Conservation (phyloP, 2,329 filamentous ascomycete species). For the Neoscytalidium dimidiatum region DNA sequence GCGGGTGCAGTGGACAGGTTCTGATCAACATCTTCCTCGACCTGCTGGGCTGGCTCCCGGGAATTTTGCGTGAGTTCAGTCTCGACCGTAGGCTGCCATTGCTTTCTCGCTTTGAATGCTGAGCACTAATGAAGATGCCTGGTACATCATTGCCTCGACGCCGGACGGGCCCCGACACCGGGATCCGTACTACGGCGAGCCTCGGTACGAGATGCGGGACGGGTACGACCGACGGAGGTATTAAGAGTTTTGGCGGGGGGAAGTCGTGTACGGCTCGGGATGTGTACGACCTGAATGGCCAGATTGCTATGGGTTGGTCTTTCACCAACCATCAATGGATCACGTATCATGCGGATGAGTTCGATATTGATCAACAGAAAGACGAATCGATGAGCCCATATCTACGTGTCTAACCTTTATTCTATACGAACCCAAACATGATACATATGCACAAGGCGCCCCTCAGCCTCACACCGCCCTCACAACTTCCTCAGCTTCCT, state of each 20-base stretch:
- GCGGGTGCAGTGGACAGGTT: background rate
- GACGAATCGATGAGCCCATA: no score
- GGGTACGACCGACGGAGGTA: background rate
- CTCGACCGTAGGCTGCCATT: background rate
- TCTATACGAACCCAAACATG: no score
- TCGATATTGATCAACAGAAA: no score
- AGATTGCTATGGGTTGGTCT: no score
- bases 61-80: background rate
- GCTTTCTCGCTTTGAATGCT: background rate
- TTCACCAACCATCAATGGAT: no score
- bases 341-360: no score
- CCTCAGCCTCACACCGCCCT: background rate
- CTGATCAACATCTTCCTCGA: background rate
- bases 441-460: no score
- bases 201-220: background rate
- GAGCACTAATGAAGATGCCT: background rate
- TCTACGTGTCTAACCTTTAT: no score
- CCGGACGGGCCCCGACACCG: background rate
- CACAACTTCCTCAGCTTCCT: constrained; percentile 16
- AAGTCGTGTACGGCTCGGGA: no score
- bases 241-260: no score
- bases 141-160: background rate
- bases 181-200: background rate
- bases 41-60: background rate
- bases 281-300: no score